Evolutionary conservation across 2,329 filamentous ascomycete species (phyloP).

Genomic region (Pseudogymnoascus destructans): DNA sequence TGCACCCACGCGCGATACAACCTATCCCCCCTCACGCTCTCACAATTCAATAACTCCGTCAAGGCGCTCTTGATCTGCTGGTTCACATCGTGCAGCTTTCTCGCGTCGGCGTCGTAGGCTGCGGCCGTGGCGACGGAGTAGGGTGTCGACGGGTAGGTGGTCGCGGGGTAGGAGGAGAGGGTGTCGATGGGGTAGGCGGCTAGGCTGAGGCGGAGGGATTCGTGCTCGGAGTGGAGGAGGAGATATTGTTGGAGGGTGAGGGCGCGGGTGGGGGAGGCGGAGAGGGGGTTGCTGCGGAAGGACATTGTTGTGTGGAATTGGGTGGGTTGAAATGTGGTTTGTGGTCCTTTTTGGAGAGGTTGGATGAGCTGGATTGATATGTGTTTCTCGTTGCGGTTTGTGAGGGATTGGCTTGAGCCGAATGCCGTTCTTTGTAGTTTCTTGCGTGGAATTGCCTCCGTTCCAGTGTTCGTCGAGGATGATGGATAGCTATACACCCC

Average conservation of each 20-base stretch:
- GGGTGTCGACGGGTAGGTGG: background rate
- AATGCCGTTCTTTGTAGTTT: background rate
- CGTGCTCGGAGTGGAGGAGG: conserved; percentile 26
- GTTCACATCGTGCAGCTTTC: conserved; percentile 35
- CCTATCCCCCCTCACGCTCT: conserved; percentile 34
- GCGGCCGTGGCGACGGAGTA: background rate
- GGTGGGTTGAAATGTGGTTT: background rate
- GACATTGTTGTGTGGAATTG: conserved; percentile 2
- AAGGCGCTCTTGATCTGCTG: conserved; percentile 40
- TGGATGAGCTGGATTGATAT: background rate
- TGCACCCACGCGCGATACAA: conserved; percentile 38
- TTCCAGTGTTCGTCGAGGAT: background rate
- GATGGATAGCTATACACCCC: background rate
- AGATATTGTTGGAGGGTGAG: conserved; percentile 28
- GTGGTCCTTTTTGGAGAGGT: background rate
- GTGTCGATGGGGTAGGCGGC: conserved; percentile 10
- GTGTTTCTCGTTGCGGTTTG: background rate
- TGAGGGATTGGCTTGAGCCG: background rate
- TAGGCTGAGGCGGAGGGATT: conserved; percentile 25
- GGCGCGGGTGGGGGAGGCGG: conserved; percentile 21
- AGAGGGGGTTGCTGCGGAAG: conserved; percentile 15
- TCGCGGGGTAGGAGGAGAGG: conserved; percentile 8
- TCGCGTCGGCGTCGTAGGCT: conserved; percentile 15
- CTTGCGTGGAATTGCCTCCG: background rate
- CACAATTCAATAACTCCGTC: conserved; percentile 40